Conservation (phyloP, 768 basidiomycete species). For the Trametes cingulata region DNA sequence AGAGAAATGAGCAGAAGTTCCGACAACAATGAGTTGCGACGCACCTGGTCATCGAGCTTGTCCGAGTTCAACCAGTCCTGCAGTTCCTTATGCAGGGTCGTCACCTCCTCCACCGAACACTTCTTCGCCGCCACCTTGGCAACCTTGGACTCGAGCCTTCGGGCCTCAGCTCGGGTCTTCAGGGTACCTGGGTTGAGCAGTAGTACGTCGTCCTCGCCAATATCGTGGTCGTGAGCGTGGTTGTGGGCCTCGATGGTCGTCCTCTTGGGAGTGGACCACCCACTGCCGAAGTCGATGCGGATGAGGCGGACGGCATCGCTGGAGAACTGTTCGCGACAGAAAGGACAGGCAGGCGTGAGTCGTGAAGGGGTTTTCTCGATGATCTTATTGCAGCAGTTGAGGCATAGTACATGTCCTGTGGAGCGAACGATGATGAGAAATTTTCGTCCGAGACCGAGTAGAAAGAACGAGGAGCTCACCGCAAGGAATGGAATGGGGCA, state of each 20-base stretch:
- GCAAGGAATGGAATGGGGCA: constrained; percentile 81
- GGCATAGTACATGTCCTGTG: constrained; percentile 79
- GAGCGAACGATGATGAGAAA: constrained; percentile 25
- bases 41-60: constrained; percentile 64
- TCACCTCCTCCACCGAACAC: constrained; percentile 86
- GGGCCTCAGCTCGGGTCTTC: constrained; percentile 51
- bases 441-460: constrained; percentile 21
- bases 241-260: constrained; percentile 48
- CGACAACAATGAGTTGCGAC: constrained; percentile 27
- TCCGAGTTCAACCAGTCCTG: constrained; percentile 71
- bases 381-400: constrained; percentile 75
- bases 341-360: constrained; percentile 75
- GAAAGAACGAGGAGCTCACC: constrained; percentile 46
- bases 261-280: constrained; percentile 61
- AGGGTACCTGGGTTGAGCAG: constrained; percentile 25
- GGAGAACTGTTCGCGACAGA: constrained; percentile 78
- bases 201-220: constrained; percentile 33
- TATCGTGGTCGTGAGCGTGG: constrained; percentile 29
- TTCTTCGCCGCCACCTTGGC: constrained; percentile 79
- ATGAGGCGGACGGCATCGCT: constrained; percentile 69
- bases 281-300: constrained; percentile 73
- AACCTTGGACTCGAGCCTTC: constrained; percentile 75
- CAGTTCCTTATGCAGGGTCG: constrained; percentile 74
- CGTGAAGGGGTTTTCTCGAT: constrained; percentile 77
- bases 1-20: constrained; percentile 8